These are phyloP conservation scores for Alternaria brassicicola DNA, from an alignment of 2,329 filamentous ascomycete genomes.

Conservation along the genomic window DNA sequence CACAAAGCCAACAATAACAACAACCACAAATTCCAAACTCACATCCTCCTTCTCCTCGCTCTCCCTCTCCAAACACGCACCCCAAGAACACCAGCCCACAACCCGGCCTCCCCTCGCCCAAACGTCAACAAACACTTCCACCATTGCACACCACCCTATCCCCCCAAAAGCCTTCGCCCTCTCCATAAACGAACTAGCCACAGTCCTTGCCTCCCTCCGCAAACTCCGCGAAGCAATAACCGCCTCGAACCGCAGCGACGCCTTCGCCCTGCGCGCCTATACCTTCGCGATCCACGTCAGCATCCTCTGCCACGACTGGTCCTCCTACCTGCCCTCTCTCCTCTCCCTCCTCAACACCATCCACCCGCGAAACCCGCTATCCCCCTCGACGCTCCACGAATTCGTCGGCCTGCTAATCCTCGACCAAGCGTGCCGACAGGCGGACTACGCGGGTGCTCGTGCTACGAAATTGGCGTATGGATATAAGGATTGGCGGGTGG, in stretches of 20 bases:
- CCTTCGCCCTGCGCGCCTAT: constrained; percentile 87
- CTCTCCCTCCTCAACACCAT: constrained; percentile 76
- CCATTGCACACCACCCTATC: constrained; percentile 31
- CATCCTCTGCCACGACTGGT: constrained; percentile 79
- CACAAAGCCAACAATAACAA: constrained; percentile 7
- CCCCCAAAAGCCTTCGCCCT: constrained; percentile 36
- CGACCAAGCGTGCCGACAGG: constrained; percentile 84
- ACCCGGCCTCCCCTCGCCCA: background rate
- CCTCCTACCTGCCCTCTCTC: constrained; percentile 89
- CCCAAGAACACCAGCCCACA: constrained; percentile 4
- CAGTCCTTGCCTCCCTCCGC: constrained; percentile 81
- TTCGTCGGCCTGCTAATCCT: constrained; percentile 82
- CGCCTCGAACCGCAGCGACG: constrained; percentile 74
- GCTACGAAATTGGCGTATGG: constrained; percentile 65
- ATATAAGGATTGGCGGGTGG: constrained; percentile 71
- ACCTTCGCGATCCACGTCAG: constrained; percentile 88
- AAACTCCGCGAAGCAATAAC: constrained; percentile 92
- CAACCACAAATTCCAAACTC: constrained; percentile 13
- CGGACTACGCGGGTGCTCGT: constrained; percentile 75
- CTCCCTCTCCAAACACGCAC: constrained; percentile 29
- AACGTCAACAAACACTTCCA: constrained; percentile 3
- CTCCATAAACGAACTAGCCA: constrained; percentile 65
- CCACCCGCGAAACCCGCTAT: constrained; percentile 71
- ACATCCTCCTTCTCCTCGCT: constrained; percentile 21
- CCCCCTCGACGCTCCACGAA: constrained; percentile 75